phyloP scores from a whole-genome alignment of 768 basidiomycete species.

The Amanita polypyramis region DNA sequence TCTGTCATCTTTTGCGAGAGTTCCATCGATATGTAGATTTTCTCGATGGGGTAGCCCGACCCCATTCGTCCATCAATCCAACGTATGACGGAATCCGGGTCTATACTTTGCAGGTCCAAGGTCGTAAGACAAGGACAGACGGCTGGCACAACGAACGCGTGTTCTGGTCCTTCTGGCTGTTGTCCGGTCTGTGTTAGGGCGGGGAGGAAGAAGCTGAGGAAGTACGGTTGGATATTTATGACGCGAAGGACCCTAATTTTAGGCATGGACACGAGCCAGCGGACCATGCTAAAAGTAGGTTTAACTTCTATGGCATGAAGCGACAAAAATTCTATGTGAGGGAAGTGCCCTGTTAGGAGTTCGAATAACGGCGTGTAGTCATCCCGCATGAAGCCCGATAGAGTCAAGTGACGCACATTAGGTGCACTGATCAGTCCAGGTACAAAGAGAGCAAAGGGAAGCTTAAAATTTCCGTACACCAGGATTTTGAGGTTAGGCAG shows the following conservation, averaged over 20 bases:
- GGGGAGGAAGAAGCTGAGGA: conserved; percentile 39
- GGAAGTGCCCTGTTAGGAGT: conserved; percentile 36
- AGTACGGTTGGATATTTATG: conserved; percentile 26
- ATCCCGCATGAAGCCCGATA: conserved; percentile 41
- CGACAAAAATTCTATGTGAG: conserved; percentile 43
- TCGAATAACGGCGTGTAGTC: conserved; percentile 42
- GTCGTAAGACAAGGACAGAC: conserved; percentile 35
- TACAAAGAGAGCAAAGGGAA: conserved; percentile 35
- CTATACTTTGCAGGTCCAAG: conserved; percentile 35
- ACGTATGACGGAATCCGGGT: conserved; percentile 19
- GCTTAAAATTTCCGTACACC: conserved; percentile 45
- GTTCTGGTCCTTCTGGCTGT: conserved; percentile 1
- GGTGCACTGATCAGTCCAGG: conserved; percentile 45
- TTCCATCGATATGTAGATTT: conserved; percentile 32
- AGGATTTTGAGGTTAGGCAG: conserved; percentile 42
- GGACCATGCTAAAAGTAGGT: conserved; percentile 24
- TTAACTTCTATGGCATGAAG: conserved; percentile 33
- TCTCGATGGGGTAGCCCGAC: conserved; percentile 35
- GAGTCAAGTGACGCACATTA: conserved; percentile 42
- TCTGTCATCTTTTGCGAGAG: conserved; percentile 15
- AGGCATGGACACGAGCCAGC: conserved; percentile 52
- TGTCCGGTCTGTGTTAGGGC: conserved; percentile 3
- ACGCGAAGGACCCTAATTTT: conserved; percentile 38
- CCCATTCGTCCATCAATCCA: conserved; percentile 26
- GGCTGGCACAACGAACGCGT: conserved; percentile 9